Evolutionary conservation across 2,329 filamentous ascomycete species (phyloP).

Genomic region (Fusarium chuoi): DNA sequence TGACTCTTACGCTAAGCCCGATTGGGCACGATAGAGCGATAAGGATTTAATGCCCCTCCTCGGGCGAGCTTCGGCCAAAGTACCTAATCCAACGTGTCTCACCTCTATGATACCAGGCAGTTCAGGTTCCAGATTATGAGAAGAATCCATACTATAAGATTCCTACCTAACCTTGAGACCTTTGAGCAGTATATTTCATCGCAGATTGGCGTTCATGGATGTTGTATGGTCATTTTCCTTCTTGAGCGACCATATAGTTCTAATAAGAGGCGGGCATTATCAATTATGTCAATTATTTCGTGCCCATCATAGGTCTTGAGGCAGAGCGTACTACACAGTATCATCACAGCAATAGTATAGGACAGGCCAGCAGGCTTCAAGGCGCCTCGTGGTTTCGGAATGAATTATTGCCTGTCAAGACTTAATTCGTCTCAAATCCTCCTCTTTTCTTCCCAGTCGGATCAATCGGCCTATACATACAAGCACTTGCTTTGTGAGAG

Average conservation of each 20-base stretch:
- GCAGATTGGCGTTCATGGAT: neutral
- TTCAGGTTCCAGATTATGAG: neutral
- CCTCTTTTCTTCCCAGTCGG: neutral
- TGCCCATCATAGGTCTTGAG: neutral
- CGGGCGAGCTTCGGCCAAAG: slow-evolving; percentile 44
- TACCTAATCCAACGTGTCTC: neutral
- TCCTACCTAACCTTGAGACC: no score
- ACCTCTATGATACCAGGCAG: neutral
- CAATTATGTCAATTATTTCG: neutral
- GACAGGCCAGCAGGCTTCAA: neutral
- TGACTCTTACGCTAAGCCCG: slow-evolving; percentile 54
- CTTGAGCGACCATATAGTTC: neutral
- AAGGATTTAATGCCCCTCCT: slow-evolving; percentile 51
- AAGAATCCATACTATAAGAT: neutral
- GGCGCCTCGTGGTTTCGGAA: neutral
- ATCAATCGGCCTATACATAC: neutral
- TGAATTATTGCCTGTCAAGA: neutral
- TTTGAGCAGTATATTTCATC: neutral
- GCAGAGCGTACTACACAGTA: neutral
- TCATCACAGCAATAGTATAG: neutral
- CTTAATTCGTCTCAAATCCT: neutral
- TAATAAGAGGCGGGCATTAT: neutral
- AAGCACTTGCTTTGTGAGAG: neutral
- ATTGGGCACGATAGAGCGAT: slow-evolving; percentile 52
- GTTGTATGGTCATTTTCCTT: neutral